Conservation (phyloP, 1,284 basidiomycete species). For the Microbotryum intermedium region DNA sequence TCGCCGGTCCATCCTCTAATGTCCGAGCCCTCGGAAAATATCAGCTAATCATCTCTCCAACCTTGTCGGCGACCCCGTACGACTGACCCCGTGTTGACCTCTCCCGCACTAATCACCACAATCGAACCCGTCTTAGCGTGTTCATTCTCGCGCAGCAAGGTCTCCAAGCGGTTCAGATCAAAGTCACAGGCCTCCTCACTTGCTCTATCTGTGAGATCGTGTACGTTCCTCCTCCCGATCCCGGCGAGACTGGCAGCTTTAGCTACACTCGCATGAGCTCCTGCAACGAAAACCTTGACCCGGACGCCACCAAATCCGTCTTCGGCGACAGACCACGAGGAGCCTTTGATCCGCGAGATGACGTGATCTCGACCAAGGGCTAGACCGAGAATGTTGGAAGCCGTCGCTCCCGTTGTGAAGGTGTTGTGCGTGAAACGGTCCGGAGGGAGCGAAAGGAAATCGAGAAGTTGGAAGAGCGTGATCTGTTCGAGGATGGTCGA, state of each 20-base stretch:
- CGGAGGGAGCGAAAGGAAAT: constrained; percentile 41
- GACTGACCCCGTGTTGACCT: constrained; percentile 45
- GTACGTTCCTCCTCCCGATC: constrained; percentile 42
- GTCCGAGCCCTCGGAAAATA: too few species aligned
- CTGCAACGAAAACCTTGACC: constrained; percentile 43
- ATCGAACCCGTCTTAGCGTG: constrained; percentile 38
- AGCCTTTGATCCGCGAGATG: constrained; percentile 24
- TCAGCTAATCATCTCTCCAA: background rate
- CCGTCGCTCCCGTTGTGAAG: constrained; percentile 47
- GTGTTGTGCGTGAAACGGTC: constrained; percentile 41
- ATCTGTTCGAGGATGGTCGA: constrained; percentile 42
- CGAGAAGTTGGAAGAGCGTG: constrained; percentile 43
- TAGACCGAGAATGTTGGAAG: constrained; percentile 46
- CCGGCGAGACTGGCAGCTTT: constrained; percentile 46
- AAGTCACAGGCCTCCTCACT: constrained; percentile 36
- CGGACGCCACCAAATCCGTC: constrained; percentile 40
- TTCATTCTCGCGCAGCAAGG: constrained; percentile 33
- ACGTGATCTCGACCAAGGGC: constrained; percentile 32
- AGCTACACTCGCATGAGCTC: constrained; percentile 45
- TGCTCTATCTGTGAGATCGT: constrained; percentile 35
- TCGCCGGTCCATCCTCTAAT: background rate
- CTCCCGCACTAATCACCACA: constrained; percentile 44
- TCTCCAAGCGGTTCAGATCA: constrained; percentile 40
- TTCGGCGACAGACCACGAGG: constrained; percentile 41
- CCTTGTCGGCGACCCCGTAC: background rate